phyloP scores from a whole-genome alignment of 2,329 filamentous ascomycete genomes.

The Fusarium nygamai region DNA sequence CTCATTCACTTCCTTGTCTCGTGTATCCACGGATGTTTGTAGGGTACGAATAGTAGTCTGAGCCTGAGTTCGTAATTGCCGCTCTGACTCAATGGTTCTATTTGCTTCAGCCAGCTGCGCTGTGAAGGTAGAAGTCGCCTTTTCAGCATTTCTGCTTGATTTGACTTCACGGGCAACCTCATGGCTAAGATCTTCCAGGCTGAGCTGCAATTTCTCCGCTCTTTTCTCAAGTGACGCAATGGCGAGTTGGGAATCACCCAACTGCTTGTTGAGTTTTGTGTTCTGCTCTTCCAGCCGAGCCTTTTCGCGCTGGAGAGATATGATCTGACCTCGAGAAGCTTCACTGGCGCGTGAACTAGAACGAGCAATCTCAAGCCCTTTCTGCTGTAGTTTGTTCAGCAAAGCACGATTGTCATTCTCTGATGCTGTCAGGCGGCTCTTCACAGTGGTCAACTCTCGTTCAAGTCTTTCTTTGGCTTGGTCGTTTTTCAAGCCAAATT shows the following conservation, averaged over 20 bases:
- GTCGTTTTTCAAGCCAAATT: slow-evolving; percentile 89
- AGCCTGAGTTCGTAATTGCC: slow-evolving; percentile 84
- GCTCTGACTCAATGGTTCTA: slow-evolving; percentile 88
- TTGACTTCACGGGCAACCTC: slow-evolving; percentile 92
- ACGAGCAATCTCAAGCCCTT: slow-evolving; percentile 93
- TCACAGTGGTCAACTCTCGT: slow-evolving; percentile 88
- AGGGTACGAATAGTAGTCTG: slow-evolving; percentile 86
- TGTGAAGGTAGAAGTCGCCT: slow-evolving; percentile 80
- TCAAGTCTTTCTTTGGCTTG: slow-evolving; percentile 94
- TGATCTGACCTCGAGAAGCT: slow-evolving; percentile 79
- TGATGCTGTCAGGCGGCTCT: slow-evolving; percentile 87
- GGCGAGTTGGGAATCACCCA: slow-evolving; percentile 85
- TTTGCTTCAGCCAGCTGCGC: slow-evolving; percentile 90
- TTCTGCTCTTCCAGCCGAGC: slow-evolving; percentile 83
- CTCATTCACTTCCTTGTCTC: slow-evolving; percentile 83
- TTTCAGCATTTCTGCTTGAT: slow-evolving; percentile 88
- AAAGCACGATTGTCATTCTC: slow-evolving; percentile 96
- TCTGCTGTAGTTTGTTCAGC: slow-evolving; percentile 97
- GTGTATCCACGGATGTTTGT: slow-evolving; percentile 80
- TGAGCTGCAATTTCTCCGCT: slow-evolving; percentile 89
- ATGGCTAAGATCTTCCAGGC: slow-evolving; percentile 90
- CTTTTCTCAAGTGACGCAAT: slow-evolving; percentile 91
- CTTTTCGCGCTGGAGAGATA: slow-evolving; percentile 85
- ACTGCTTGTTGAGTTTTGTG: slow-evolving; percentile 80
- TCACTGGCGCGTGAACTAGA: slow-evolving; percentile 88